Base-by-base conservation (phyloP, 192 early-diverging fungal species). In the Coemansia sp. region DNA sequence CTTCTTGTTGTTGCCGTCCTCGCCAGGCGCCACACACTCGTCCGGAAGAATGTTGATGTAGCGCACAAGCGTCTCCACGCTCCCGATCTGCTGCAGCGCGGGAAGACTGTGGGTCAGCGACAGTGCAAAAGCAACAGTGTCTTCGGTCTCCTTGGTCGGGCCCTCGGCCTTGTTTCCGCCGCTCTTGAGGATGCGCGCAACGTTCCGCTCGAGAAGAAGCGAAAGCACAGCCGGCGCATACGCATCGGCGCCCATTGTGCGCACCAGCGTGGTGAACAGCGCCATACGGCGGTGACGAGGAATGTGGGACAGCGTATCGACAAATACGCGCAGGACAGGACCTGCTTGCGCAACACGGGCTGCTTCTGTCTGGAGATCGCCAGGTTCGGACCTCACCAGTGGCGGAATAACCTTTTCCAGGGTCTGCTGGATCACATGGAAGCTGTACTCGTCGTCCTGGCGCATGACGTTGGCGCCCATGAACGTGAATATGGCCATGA, bases 401-500 rank as follows among this genome's bases (percentile, higher is more conserved):
- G 93, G 82, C 23, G 94, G 94, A 55, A 98, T 74, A 20, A 98
- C 87, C 48, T 89, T 91, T 64, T 89, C 88, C 37, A 97, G 68
- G 6, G 93, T 94, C 68, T 89, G 88, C 57, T 92, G 89, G 61
- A 98, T 97, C 6, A 97, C 93, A 50, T 91, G 88, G 88, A 96
- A 96, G 65, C 88, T 92, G 83, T 94, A 98, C 67, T 91, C 89
- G 72, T 98, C 95, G 74, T 98, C 95, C 72, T 94, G 94, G n/a
- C 90, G 87, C 60, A 98, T 62, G 2, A 94, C 89, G 59, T 92
- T 97, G 42, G 91, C 92, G 17, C 95, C 95, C 95, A 98, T 95
- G 67, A 97, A 97, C 13, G 94, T 98, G 67, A 98, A 98, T 25
- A 97, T 87, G 20, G 94, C 93, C 89, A 98, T 97, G 52, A 94